Conservation (phyloP, 1,284 basidiomycete genomes). For the Leccinum griseonigrum region DNA sequence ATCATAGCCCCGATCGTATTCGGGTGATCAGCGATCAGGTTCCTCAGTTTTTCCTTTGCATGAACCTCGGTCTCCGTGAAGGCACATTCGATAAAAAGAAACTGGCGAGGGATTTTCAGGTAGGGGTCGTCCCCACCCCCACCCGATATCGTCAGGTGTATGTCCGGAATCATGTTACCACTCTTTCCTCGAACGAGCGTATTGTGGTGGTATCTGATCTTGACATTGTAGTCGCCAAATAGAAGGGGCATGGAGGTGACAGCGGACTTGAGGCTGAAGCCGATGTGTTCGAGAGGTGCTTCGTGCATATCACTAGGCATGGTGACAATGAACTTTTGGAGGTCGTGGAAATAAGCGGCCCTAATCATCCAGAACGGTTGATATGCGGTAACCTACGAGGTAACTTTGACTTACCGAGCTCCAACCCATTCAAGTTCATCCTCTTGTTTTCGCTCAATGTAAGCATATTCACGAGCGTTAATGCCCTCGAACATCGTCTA, state of each 20-base stretch:
- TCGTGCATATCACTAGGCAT: background rate
- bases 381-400: background rate
- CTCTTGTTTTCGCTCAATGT: background rate
- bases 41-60: background rate
- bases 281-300: background rate
- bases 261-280: background rate
- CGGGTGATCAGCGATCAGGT: background rate
- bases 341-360: background rate
- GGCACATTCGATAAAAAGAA: background rate
- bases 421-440: background rate
- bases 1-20: background rate
- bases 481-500: background rate
- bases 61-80: background rate
- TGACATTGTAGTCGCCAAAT: background rate
- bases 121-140: background rate
- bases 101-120: background rate
- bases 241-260: background rate
- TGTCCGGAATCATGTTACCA: background rate
- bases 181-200: background rate
- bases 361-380: background rate
- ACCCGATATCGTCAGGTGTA: background rate
- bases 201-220: background rate
- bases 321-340: background rate
- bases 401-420: background rate
- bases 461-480: background rate